phyloP scores from a whole-genome alignment of 805 yeast genomes.

The Candida coleopterorum region DNA sequence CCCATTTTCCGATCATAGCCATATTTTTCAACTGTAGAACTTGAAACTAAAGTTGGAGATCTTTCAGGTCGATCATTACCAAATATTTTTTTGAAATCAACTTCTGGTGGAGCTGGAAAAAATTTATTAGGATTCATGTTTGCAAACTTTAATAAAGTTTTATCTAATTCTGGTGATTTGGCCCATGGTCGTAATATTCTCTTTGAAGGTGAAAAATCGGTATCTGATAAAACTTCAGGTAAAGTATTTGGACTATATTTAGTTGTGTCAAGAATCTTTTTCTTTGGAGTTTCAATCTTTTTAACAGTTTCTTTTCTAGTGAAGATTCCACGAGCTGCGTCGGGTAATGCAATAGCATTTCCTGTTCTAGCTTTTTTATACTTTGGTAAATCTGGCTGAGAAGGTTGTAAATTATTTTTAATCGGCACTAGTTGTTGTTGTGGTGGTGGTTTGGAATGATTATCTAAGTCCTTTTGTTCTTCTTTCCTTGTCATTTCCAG shows the following conservation, averaged over 20 bases:
- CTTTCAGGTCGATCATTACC: neutral
- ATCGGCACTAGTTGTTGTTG: neutral
- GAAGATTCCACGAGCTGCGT: slow-evolving; percentile 30
- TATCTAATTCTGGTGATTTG: slow-evolving; percentile 30
- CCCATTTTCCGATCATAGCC: slow-evolving; percentile 47
- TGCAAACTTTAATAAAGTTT: slow-evolving; percentile 14
- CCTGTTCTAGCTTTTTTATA: slow-evolving; percentile 12
- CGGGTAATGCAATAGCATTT: slow-evolving; percentile 34
- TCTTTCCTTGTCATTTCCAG: neutral
- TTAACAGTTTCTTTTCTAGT: neutral
- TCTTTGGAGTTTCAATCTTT: slow-evolving; percentile 1
- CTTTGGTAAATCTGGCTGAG: slow-evolving; percentile 1
- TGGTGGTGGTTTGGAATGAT: neutral
- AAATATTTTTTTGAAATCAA: slow-evolving; percentile 1
- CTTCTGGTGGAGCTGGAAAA: slow-evolving; percentile 1
- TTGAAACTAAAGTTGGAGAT: slow-evolving; percentile 1
- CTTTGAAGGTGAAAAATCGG: slow-evolving; percentile 23
- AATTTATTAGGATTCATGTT: slow-evolving; percentile 3
- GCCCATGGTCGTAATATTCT: slow-evolving; percentile 35
- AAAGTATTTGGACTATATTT: slow-evolving; percentile 17
- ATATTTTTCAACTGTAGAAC: slow-evolving; percentile 18
- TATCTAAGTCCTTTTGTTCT: neutral
- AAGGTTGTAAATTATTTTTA: neutral
- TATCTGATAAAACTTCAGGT: slow-evolving; percentile 41
- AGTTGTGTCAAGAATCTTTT: neutral